phyloP scores from a whole-genome alignment of 805 yeast genomes.

The Debaryomyces tyrocola region DNA sequence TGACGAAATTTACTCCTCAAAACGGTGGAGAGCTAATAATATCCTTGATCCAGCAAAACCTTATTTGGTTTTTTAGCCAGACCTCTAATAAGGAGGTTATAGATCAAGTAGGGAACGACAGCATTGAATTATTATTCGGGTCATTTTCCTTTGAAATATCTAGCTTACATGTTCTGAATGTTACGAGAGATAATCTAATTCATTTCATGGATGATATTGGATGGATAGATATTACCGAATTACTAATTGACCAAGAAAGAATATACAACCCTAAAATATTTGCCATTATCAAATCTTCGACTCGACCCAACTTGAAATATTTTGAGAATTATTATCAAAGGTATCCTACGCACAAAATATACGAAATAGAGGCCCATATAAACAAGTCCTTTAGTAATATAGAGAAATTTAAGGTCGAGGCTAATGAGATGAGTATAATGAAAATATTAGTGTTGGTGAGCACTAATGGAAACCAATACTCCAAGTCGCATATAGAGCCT shows the following conservation, averaged over 20 bases:
- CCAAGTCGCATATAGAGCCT: conserved; percentile 4
- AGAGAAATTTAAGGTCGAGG: background rate
- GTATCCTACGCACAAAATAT: background rate
- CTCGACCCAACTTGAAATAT: background rate
- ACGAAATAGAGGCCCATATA: background rate
- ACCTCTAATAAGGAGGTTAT: background rate
- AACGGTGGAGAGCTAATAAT: conserved; percentile 3
- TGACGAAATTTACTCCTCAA: background rate
- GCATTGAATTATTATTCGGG: background rate
- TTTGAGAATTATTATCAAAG: conserved; percentile 1
- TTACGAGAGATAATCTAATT: background rate
- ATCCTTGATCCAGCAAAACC: conserved; percentile 2
- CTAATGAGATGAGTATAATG: conserved; percentile 5
- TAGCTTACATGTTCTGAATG: background rate
- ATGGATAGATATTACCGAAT: background rate
- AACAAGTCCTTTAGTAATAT: background rate
- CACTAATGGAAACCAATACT: conserved; percentile 7
- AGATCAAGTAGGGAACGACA: background rate
- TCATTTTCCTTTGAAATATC: background rate
- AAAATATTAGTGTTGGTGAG: conserved; percentile 11
- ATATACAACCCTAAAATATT: background rate
- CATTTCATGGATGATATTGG: background rate
- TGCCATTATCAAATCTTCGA: background rate
- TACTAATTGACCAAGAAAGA: background rate
- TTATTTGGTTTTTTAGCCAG: background rate